A percentile compares a stretch with the other conserved stretches of the same genome.
phyloP scores from a whole-genome alignment of 2,329 filamentous ascomycete species.

The Karstenula rhodostoma region DNA sequence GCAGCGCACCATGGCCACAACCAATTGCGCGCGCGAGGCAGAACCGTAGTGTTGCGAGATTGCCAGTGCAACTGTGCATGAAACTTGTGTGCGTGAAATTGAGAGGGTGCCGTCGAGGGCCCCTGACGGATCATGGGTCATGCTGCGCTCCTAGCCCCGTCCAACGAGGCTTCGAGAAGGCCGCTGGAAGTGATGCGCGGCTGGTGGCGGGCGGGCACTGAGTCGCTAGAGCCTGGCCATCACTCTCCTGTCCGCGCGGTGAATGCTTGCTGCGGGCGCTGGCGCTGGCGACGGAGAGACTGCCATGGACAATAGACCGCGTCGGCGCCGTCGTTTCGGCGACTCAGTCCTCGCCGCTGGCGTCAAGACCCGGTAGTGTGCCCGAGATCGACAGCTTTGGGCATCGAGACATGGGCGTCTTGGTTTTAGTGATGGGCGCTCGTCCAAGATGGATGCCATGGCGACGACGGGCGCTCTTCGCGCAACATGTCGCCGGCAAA shows the following conservation, averaged over 20 bases:
- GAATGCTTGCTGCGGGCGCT: too few species aligned
- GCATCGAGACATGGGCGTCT: neutral
- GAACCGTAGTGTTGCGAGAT: slow-evolving; percentile 21
- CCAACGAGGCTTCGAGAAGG: slow-evolving; percentile 40
- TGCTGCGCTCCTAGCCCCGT: slow-evolving; percentile 9
- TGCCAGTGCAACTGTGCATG: slow-evolving; percentile 24
- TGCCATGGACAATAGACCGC: neutral
- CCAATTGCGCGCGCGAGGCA: slow-evolving; percentile 27
- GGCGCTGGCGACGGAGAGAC: too few species aligned
- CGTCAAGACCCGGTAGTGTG: neutral
- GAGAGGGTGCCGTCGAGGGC: slow-evolving; percentile 2
- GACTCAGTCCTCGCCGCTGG: slow-evolving; percentile 6
- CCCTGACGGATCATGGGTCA: slow-evolving; percentile 12
- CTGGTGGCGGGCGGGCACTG: slow-evolving; percentile 17
- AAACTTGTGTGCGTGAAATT: slow-evolving; percentile 12
- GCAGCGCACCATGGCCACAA: slow-evolving; percentile 22
- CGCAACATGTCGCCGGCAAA: neutral
- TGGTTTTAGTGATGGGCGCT: too few species aligned
- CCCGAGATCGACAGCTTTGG: neutral
- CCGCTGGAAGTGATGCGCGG: slow-evolving; percentile 42
- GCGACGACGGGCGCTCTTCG: neutral
- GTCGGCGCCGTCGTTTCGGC: slow-evolving; percentile 9
- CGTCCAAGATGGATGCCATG: neutral
- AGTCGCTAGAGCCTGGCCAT: neutral
- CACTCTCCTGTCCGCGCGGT: neutral